These are phyloP conservation scores for Penicillium sp. DNA, from an alignment of 2,329 filamentous ascomycete species.

Conservation along the genomic window DNA sequence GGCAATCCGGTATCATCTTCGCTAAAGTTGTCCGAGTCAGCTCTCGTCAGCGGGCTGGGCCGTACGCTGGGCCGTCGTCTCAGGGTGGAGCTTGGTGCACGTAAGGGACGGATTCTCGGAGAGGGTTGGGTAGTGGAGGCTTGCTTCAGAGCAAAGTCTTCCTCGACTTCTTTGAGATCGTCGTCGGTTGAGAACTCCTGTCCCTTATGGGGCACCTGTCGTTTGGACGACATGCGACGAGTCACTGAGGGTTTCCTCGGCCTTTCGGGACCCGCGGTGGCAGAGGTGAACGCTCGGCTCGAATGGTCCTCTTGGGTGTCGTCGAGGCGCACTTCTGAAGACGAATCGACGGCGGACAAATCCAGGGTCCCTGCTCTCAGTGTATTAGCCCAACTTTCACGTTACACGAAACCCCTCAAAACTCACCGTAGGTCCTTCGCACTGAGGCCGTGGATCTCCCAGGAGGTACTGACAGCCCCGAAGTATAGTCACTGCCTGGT, in stretches of 20 bases:
- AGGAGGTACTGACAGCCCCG: slow-evolving; percentile 9
- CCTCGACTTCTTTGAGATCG: slow-evolving; percentile 74
- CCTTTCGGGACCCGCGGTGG: slow-evolving; percentile 47
- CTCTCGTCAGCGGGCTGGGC: slow-evolving; percentile 32
- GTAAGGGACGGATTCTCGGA: slow-evolving; percentile 34
- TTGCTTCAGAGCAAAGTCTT: slow-evolving; percentile 55
- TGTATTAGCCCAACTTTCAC: not conserved
- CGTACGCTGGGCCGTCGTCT: slow-evolving; percentile 38
- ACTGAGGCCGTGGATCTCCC: slow-evolving; percentile 14
- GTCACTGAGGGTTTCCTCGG: slow-evolving; percentile 70
- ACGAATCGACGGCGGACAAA: slow-evolving; percentile 20
- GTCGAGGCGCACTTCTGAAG: slow-evolving; percentile 25
- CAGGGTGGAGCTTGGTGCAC: slow-evolving; percentile 40
- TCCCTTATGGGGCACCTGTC: slow-evolving; percentile 70
- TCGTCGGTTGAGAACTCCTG: slow-evolving; percentile 91
- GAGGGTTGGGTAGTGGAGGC: slow-evolving; percentile 31
- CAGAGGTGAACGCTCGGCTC: slow-evolving; percentile 38
- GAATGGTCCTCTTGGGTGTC: slow-evolving; percentile 32
- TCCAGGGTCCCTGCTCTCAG: slow-evolving; percentile 32
- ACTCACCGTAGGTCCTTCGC: slow-evolving; percentile 34
- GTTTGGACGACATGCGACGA: slow-evolving; percentile 71
- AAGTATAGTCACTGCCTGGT: slow-evolving; percentile 8
- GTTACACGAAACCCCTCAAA: slow-evolving; percentile 18
- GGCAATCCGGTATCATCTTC: slow-evolving; percentile 39
- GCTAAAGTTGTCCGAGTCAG: slow-evolving; percentile 40